These are phyloP conservation scores for Meyerozyma athensensis DNA, from an alignment of 1,139 yeast species.

Conservation along the genomic window DNA sequence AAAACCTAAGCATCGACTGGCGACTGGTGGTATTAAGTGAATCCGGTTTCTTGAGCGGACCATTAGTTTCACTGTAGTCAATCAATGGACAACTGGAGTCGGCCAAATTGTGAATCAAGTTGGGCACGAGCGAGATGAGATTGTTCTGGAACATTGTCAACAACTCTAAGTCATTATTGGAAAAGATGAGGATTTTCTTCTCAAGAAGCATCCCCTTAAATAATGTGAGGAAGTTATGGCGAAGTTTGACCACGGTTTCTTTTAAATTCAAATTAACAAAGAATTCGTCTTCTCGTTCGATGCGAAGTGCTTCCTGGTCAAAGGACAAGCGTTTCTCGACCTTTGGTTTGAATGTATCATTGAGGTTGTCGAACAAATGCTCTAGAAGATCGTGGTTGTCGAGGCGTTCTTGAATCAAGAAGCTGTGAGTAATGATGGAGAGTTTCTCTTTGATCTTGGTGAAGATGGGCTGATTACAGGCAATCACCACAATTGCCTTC, in stretches of 20 bases:
- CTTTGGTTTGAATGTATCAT: conserved; percentile 27
- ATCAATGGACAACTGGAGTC: conserved; percentile 79
- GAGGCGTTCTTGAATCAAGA: conserved; percentile 76
- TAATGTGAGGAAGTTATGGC: conserved; percentile 57
- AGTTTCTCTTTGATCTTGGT: conserved; percentile 85
- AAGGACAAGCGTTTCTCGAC: conserved; percentile 9
- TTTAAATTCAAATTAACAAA: conserved; percentile 76
- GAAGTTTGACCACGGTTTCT: conserved; percentile 57
- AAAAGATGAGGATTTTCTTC: conserved; percentile 61
- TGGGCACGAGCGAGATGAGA: conserved; percentile 69
- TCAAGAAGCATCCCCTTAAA: conserved; percentile 78
- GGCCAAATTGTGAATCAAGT: conserved; percentile 63
- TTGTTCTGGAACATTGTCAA: conserved; percentile 77
- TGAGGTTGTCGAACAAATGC: conserved; percentile 69
- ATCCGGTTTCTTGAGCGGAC: conserved; percentile 53
- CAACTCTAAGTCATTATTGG: conserved; percentile 72
- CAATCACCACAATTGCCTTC: conserved; percentile 84
- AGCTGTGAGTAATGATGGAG: conserved; percentile 83
- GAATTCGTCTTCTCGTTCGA: conserved; percentile 36
- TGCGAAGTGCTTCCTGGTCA: conserved; percentile 11
- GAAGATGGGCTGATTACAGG: conserved; percentile 75
- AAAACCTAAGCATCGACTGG: conserved; percentile 66
- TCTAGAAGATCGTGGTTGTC: conserved; percentile 64
- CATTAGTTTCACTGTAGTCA: conserved; percentile 49
- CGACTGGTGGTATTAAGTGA: conserved; percentile 77